phyloP scores from a whole-genome alignment of 176 grass and related monocot genomes.

The Tuctoria greenei region DNA sequence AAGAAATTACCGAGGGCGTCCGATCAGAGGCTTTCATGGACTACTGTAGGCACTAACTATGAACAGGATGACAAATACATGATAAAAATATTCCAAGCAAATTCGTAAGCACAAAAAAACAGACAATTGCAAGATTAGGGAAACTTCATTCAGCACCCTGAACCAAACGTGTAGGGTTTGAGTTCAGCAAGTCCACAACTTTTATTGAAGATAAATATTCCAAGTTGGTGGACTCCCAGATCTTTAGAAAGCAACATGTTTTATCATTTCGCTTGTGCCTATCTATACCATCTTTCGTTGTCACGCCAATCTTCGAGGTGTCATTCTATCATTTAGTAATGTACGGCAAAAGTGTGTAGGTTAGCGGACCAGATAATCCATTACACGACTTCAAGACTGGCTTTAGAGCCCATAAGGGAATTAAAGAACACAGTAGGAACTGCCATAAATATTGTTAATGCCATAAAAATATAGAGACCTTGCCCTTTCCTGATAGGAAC shows the following conservation, averaged over 20 bases:
- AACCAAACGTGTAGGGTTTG: slow-evolving; percentile 29
- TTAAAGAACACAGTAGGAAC: slow-evolving; percentile 33
- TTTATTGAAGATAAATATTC: slow-evolving; percentile 50
- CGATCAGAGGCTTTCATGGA: slow-evolving; percentile 29
- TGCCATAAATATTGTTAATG: slow-evolving; percentile 32
- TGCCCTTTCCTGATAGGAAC: slow-evolving; percentile 39
- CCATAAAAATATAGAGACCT: slow-evolving; percentile 33
- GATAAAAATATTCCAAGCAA: slow-evolving; percentile 21
- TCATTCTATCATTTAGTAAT: slow-evolving; percentile 29
- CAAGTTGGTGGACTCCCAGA: slow-evolving; percentile 34
- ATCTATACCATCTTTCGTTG: slow-evolving; percentile 36
- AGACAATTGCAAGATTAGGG: slow-evolving; percentile 24
- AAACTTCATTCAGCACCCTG: slow-evolving; percentile 31
- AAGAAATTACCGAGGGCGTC: slow-evolving; percentile 34
- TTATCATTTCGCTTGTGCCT: slow-evolving; percentile 44
- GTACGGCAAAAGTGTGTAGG: slow-evolving; percentile 36
- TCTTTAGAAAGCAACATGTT: slow-evolving; percentile 39
- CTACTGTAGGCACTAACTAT: slow-evolving; percentile 45
- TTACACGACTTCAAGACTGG: slow-evolving; percentile 33
- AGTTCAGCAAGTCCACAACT: slow-evolving; percentile 31
- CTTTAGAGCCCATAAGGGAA: slow-evolving; percentile 39
- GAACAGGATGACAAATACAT: slow-evolving; percentile 28
- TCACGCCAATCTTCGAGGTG: slow-evolving; percentile 43
- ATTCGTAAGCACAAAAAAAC: background rate
- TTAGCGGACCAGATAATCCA: slow-evolving; percentile 39